These are phyloP conservation scores for Ogataea wickerhamii DNA, from an alignment of 805 yeast species.

Conservation along the genomic window DNA sequence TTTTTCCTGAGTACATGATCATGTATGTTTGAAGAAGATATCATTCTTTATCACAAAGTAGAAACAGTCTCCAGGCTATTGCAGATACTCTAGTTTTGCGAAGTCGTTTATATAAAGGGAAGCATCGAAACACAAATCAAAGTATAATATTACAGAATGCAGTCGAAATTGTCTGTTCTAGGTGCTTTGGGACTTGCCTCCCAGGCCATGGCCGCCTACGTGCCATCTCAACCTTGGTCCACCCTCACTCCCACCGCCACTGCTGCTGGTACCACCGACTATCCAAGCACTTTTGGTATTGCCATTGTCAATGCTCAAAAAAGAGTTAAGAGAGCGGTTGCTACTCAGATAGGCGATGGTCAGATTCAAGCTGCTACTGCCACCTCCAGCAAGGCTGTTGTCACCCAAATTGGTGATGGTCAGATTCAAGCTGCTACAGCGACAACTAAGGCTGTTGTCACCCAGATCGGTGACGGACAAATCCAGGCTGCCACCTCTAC, in stretches of 20 bases:
- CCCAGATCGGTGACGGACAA: constrained; percentile 51
- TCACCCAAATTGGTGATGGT: constrained; percentile 61
- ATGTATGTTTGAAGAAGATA: too few species aligned
- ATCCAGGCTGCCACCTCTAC: constrained; percentile 35
- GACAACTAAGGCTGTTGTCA: constrained; percentile 38
- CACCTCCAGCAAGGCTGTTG: constrained; percentile 37
- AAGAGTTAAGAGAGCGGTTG: constrained; percentile 31
- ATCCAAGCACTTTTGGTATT: constrained; percentile 63
- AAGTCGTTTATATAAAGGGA: neutral
- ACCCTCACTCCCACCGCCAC: constrained; percentile 63
- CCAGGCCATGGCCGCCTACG: constrained; percentile 53
- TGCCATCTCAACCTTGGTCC: constrained; percentile 66
- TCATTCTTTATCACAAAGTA: constrained; percentile 1
- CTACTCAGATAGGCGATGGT: constrained; percentile 51
- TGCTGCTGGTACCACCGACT: constrained; percentile 56
- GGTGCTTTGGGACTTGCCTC: constrained; percentile 43
- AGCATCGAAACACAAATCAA: too few species aligned
- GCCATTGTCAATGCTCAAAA: constrained; percentile 42
- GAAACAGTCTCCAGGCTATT: neutral
- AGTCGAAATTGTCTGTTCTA: constrained; percentile 22
- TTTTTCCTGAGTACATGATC: too few species aligned
- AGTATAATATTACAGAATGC: constrained; percentile 14
- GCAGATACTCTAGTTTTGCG: neutral
- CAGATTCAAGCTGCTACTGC: constrained; percentile 49
- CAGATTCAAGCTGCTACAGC: constrained; percentile 46